These are phyloP conservation scores for Bisporella sp. DNA, from an alignment of 2,329 filamentous ascomycete genomes.

Conservation along the genomic window DNA sequence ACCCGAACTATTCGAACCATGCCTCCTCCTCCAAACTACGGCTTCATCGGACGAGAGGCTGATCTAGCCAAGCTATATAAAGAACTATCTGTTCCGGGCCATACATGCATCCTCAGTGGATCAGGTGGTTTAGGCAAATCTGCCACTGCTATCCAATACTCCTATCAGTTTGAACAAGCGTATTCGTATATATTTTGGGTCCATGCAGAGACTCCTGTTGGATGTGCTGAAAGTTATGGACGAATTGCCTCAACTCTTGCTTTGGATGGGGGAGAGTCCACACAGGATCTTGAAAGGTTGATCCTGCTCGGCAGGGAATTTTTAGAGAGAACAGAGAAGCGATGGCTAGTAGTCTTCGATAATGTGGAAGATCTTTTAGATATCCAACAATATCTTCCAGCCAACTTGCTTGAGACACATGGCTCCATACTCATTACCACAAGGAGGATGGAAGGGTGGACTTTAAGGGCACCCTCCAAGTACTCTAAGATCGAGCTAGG, in stretches of 20 bases:
- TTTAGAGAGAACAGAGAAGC: conserved; percentile 8
- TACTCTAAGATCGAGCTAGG: conserved; percentile 10
- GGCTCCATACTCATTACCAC: conserved; percentile 14
- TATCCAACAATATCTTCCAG: conserved; percentile 12
- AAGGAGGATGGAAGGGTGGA: conserved; percentile 4
- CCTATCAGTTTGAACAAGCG: conserved; percentile 11
- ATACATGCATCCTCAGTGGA: conserved; percentile 12
- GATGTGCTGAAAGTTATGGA: conserved; percentile 11
- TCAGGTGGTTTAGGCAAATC: conserved; percentile 19
- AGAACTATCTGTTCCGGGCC: conserved; percentile 7
- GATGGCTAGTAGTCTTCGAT: conserved; percentile 16
- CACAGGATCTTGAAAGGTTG: neutral
- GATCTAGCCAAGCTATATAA: conserved; percentile 14
- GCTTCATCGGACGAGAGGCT: conserved; percentile 12
- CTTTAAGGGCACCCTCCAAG: conserved; percentile 10
- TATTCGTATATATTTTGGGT: conserved; percentile 22
- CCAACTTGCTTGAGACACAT: conserved; percentile 10
- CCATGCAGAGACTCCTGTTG: conserved; percentile 18
- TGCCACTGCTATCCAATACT: conserved; percentile 19
- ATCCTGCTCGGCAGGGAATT: conserved; percentile 11
- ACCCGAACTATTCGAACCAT: neutral
- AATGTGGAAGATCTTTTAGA: conserved; percentile 15
- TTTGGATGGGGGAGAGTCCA: conserved; percentile 7
- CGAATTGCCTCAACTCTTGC: conserved; percentile 9
- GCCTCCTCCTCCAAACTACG: conserved; percentile 8